Conservation (phyloP, 139 green algal genomes). For the Picochlorum costavermella region DNA sequence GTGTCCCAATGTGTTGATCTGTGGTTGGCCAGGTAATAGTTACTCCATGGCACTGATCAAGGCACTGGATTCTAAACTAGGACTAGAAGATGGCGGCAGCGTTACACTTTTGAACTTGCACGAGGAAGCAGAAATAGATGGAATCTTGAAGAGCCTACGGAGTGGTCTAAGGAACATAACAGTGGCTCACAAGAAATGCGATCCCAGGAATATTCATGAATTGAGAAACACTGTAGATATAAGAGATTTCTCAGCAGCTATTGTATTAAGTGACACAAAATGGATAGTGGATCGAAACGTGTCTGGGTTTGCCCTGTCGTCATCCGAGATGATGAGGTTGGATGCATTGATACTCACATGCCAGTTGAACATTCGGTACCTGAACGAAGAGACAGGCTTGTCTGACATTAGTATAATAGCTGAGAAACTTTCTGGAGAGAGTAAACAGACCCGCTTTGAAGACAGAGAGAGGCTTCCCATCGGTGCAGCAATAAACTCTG, state of each 20-base stretch:
- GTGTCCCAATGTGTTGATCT: constrained; percentile 36
- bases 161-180: background rate
- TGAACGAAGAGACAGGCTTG: constrained; percentile 29
- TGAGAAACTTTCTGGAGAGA: constrained; percentile 8
- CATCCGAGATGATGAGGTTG: constrained; percentile 41
- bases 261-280: constrained; percentile 4
- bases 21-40: constrained; percentile 40
- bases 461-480: constrained; percentile 48
- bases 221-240: constrained; percentile 19
- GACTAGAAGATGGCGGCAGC: constrained; percentile 32
- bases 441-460: constrained; percentile 53
- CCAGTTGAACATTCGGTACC: constrained; percentile 50
- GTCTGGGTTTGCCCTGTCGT: constrained; percentile 5
- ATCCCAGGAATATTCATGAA: constrained; percentile 19
- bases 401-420: constrained; percentile 50
- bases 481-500: constrained; percentile 48
- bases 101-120: constrained; percentile 51
- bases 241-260: background rate
- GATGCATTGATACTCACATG: constrained; percentile 37
- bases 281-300: background rate
- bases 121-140: background rate
- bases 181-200: constrained; percentile 15
- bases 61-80: constrained; percentile 48
- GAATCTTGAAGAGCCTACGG: background rate
- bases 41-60: constrained; percentile 43